phyloP scores from a whole-genome alignment of 2,329 filamentous ascomycete genomes.

The Calcarisporium arbuscula region DNA sequence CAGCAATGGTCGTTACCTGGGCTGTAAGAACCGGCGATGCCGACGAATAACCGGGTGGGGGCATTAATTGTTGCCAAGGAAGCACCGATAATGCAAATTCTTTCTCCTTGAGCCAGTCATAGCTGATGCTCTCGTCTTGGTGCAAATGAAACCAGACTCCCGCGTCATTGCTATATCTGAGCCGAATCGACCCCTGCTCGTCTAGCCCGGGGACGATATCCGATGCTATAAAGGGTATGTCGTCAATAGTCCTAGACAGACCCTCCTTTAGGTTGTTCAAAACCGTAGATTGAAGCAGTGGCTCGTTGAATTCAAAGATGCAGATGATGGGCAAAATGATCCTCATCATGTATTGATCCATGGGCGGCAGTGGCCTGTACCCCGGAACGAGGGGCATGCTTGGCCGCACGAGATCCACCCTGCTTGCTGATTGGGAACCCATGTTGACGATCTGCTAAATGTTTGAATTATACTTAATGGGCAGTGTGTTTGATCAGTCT shows the following conservation, averaged over 20 bases:
- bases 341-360: conserved; percentile 10
- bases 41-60: conserved; percentile 6
- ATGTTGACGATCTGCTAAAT: too few species aligned
- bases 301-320: conserved; percentile 8
- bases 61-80: too few species aligned
- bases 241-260: conserved; percentile 7
- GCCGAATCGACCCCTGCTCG: conserved; percentile 5
- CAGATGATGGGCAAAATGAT: conserved; percentile 10
- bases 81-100: too few species aligned
- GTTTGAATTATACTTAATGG: too few species aligned
- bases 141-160: conserved; percentile 10
- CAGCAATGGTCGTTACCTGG: conserved; percentile 8
- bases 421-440: too few species aligned
- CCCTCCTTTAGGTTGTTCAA: conserved; percentile 6
- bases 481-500: too few species aligned
- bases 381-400: conserved; percentile 9
- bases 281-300: conserved; percentile 7
- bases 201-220: conserved; percentile 4
- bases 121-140: too few species aligned
- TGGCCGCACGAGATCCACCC: conserved; percentile 8
- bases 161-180: conserved; percentile 6
- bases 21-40: conserved; percentile 8
- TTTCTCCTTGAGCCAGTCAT: too few species aligned
- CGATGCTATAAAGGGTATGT: conserved; percentile 7
- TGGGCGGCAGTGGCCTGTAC: conserved; percentile 5